Conservation (phyloP, 1,284 basidiomycete genomes). For the Irpex sp. region DNA sequence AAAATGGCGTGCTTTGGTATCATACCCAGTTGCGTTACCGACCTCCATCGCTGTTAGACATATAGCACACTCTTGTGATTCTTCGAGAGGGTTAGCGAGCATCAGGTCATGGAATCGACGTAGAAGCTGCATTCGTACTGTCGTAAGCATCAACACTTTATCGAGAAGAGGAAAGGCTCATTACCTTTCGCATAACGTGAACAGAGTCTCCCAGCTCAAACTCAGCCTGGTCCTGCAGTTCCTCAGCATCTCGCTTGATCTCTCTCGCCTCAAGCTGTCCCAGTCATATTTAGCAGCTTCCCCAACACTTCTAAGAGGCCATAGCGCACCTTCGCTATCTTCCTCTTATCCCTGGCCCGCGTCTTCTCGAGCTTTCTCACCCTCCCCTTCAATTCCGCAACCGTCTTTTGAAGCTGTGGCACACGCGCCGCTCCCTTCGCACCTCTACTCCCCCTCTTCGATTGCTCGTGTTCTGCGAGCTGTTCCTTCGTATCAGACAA, state of each 20-base stretch:
- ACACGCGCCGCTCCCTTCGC: slow-evolving; percentile 12
- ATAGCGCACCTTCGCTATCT: slow-evolving; percentile 24
- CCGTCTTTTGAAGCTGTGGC: slow-evolving; percentile 19
- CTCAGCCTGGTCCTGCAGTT: slow-evolving; percentile 28
- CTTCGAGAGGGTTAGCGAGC: slow-evolving; percentile 35
- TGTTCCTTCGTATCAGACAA: slow-evolving; percentile 23
- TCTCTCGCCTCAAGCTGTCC: slow-evolving; percentile 35
- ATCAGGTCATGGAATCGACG: slow-evolving; percentile 39
- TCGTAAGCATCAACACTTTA: background rate
- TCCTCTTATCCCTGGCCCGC: slow-evolving; percentile 26
- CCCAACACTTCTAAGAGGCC: background rate
- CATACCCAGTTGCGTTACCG: slow-evolving; percentile 32
- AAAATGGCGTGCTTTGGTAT: background rate
- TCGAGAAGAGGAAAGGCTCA: background rate
- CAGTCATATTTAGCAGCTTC: background rate
- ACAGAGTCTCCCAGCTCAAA: slow-evolving; percentile 30
- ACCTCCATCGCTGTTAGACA: slow-evolving; percentile 36
- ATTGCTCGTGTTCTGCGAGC: slow-evolving; percentile 23
- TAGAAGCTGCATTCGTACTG: slow-evolving; percentile 34
- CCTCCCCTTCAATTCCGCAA: slow-evolving; percentile 22
- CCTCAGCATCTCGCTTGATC: slow-evolving; percentile 34
- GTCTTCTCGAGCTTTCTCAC: slow-evolving; percentile 28
- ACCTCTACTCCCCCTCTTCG: slow-evolving; percentile 20
- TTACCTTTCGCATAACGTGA: slow-evolving; percentile 40
- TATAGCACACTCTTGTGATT: slow-evolving; percentile 42